Evolutionary conservation across 2,329 filamentous ascomycete genomes (phyloP), one percentile per base, ranked within the genome.

Genomic region (Pseudogymnoascus sp.): DNA sequence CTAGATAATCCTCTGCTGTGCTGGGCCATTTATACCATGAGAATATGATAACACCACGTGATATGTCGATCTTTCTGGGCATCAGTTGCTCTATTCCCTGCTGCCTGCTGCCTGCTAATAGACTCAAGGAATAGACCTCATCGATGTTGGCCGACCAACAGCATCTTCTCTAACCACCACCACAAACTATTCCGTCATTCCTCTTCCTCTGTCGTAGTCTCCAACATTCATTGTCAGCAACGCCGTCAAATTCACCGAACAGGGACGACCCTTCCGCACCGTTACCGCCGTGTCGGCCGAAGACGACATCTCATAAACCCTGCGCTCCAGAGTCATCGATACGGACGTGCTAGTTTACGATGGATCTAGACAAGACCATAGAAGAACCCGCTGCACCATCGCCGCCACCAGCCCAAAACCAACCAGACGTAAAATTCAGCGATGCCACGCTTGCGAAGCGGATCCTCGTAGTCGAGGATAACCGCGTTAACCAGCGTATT

Each of bases 231-330:
- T 87, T 4, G 74, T 87, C 15, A 78, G 80, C 15, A 88, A 88
- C 67, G 84, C 84, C 1, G 78, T 79, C 46, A 87, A 88, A 66
- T 87, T 87, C 67, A 87, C 84, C 3, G 81, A 85, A 21, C 72
- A 76, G 33, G 84, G 84, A 0, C 77, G 84, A 0, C 77, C 77
- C 63, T 78, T 87, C 35, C 73, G 75, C 0, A 75, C 86, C 10
- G 69, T 72, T 2, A 75, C 76, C 0, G 75, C 74, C 0, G 72
- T 80, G 6, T 63, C 76, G 1, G 66, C 70, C 1, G 77, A 83
- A 40, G 75, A 79, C 40, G 72, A 77, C 1, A 74, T 73, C 6
- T 72, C 70, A 1, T 83, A 77, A 64, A 74, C 72, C 1, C 76
- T 87, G n/a, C 69, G 78, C 29, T 81, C 82, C 4, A 76, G 81